A percentile compares a stretch with the other conserved stretches of the same genome.
phyloP scores from a whole-genome alignment of 2,329 filamentous ascomycete genomes.

The Hymenoscyphus scutula region DNA sequence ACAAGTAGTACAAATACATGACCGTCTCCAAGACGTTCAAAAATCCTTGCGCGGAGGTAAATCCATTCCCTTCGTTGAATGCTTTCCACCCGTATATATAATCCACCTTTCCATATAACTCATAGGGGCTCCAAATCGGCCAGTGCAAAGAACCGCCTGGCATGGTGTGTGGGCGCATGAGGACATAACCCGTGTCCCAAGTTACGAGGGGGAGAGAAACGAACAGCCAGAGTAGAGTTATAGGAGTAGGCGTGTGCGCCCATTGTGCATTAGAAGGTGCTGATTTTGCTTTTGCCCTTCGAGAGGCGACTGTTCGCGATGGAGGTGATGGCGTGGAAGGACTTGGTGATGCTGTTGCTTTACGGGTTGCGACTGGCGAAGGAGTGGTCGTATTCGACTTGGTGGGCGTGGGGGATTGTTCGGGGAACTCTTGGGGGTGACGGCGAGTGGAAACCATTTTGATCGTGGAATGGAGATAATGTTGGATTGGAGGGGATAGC shows the following conservation, averaged over 20 bases:
- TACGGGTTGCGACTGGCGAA: slow-evolving; percentile 25
- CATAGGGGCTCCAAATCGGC: slow-evolving; percentile 64
- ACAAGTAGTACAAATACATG: slow-evolving; percentile 59
- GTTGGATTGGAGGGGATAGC: neutral
- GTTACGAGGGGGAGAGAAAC: slow-evolving; percentile 64
- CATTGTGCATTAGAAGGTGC: slow-evolving; percentile 40
- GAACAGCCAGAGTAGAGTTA: slow-evolving; percentile 59
- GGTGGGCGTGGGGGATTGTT: slow-evolving; percentile 28
- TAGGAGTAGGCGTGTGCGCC: slow-evolving; percentile 58
- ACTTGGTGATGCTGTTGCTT: slow-evolving; percentile 23
- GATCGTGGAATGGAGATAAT: neutral
- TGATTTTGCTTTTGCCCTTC: slow-evolving; percentile 26
- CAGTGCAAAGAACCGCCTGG: slow-evolving; percentile 59
- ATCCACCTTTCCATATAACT: slow-evolving; percentile 63
- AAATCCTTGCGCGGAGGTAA: slow-evolving; percentile 59
- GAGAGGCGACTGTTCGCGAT: slow-evolving; percentile 18
- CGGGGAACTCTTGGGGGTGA: slow-evolving; percentile 51
- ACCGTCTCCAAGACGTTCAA: slow-evolving; percentile 60
- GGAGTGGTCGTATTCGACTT: slow-evolving; percentile 22
- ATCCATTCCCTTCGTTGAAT: slow-evolving; percentile 58
- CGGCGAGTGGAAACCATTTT: slow-evolving; percentile 56
- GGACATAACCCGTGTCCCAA: slow-evolving; percentile 64
- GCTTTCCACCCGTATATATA: slow-evolving; percentile 66
- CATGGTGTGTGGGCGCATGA: slow-evolving; percentile 67
- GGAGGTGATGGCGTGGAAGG: slow-evolving; percentile 17